Evolutionary conservation across 2,329 filamentous ascomycete genomes (phyloP).

Genomic region (Pseudogymnoascus sp.): DNA sequence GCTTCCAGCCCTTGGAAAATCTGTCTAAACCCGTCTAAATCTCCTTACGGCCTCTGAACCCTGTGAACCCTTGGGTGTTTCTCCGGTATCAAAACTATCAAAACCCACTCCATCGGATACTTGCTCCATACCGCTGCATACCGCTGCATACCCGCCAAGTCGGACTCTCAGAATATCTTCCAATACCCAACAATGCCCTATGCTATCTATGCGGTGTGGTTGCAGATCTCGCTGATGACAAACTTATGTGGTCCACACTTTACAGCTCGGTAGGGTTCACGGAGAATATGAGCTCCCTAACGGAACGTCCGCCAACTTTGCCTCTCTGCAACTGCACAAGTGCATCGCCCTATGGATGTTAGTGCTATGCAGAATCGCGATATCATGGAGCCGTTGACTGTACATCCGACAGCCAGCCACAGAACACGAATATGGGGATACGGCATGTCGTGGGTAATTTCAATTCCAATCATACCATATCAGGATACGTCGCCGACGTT

Average conservation of each 20-base stretch:
- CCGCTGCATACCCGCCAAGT: constrained; percentile 1
- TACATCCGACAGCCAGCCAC: constrained; percentile 7
- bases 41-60: background rate
- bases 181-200: background rate
- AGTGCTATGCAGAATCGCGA: constrained; percentile 6
- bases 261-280: constrained; percentile 27
- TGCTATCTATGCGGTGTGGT: background rate
- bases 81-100: background rate
- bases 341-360: constrained; percentile 1
- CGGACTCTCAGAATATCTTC: constrained; percentile 7
- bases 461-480: constrained; percentile 7
- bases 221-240: constrained; percentile 4
- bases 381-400: constrained; percentile 9
- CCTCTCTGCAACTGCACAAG: constrained; percentile 9
- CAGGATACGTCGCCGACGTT: constrained; percentile 6
- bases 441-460: constrained; percentile 4
- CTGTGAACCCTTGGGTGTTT: constrained; percentile 4
- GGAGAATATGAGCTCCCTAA: constrained; percentile 23
- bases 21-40: background rate
- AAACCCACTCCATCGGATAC: constrained; percentile 6
- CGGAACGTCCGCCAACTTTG: constrained; percentile 8
- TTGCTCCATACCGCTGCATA: background rate
- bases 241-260: constrained; percentile 9
- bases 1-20: background rate
- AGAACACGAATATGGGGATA: constrained; percentile 6